Base-by-base conservation (phyloP, 371 early-diverging fungal genomes). In the Lichtheimia hyalospora region DNA sequence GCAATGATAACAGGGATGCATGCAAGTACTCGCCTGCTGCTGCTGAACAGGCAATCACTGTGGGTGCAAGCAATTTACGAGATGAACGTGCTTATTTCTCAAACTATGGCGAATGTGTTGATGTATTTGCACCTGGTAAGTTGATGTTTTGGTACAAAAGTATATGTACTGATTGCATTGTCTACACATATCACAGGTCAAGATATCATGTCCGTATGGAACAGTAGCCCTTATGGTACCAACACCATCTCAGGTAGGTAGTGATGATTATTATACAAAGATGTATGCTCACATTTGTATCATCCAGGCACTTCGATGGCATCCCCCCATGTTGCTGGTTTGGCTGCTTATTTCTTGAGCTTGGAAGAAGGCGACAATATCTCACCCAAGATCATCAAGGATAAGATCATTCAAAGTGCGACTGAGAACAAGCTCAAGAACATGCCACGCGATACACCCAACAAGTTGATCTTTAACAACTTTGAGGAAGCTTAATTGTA, bases 281-380 rank as follows among this genome's bases (percentile, higher is more conserved):
- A 7, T 24, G 39, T 39, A 6, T 23, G 6, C n/a, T 16, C 12
- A 44, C 5, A 15, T 12, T 20, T 48, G 3, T 20, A 18, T 14
- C 15, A 20, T 46, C 5, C 28, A 58, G 58, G 58, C 60, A 99
- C 99, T 5, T 96, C 96, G 39, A 99, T 99, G 99, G 99, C 99
- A 39, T 84, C 94, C 20, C 99, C 99, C 16, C 99, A 99, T 69
- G 97, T 97, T 55, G 89, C 93, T 68, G 99, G 99, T 55, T 84
- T 96, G 58, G 88, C 96, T 54, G 99, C 99, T 16, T 88, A 93
- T 75, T 90, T 89, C 75, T 79, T 93, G 53, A 87, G 86, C 64
- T 78, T 81, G 42, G 67, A 75, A 57, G 74, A 86, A 18, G 21
- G 51, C 12, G 77, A 77, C 54, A 63, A 78, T 8, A 84, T 90